Evolutionary conservation across 2,329 filamentous ascomycete genomes (phyloP), one percentile per base, ranked within the genome.

Genomic region (Cladosporium sp.): DNA sequence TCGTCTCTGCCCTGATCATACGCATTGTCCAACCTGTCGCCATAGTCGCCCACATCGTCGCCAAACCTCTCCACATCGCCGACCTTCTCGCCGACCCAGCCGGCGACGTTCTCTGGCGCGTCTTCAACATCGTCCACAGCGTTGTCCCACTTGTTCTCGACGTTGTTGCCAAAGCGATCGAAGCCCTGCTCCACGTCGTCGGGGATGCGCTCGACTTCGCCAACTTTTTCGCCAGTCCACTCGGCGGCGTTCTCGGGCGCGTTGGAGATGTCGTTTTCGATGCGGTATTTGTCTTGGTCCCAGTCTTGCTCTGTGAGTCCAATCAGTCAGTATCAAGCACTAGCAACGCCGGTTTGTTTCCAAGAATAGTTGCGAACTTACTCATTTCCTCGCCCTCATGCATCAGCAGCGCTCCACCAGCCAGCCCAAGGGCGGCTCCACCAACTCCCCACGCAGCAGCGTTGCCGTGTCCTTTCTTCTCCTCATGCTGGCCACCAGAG

Each of bases 341-440:
- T 11, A 34, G 11, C 30, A 34, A 9, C 30, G 2, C 2, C 8
- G 11, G 8, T 12, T 11, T 9, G 11, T 34, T 12, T 34, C 30
- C 30, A 11, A 12, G 4, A 14, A 8, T 28, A 12, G 15, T 47
- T 47, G 25, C 5, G 11, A 7, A 45, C 71, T 55, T 64, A 75
- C 74, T 67, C 34, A 77, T 71, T 65, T 78, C 72, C 55, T 76
- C 69, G 5, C 75, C 76, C 59, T 78, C 77, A 60, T 80, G 74
- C 73, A 75, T 76, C 55, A 77, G 63, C 55, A 78, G 58, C 43
- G 76, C 77, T 56, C 77, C 77, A 15, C 75, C 77, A 8, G 73
- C 70, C 17, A 76, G 54, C 4, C 78, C 78, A 1, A 73, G 73
- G 19, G 70, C 76, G 3, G 70, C 75, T 34, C 74, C 78, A 17